Evolutionary conservation across 495 filamentous ascomycete genomes (phyloP), one percentile per base, ranked within the genome.

Genomic region (Collariella sp.): DNA sequence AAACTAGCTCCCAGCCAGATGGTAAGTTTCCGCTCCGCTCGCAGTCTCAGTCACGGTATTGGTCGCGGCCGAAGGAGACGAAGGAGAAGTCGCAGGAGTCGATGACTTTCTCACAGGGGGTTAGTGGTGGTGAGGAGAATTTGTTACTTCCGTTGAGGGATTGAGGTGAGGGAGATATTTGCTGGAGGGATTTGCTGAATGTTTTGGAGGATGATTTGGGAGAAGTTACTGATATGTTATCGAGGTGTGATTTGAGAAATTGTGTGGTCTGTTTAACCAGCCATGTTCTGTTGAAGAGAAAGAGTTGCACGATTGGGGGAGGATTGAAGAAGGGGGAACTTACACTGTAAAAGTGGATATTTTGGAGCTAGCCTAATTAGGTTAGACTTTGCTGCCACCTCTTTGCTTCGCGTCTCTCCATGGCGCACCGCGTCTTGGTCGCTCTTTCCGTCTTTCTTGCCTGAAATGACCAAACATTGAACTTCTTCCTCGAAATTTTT

Each of bases 41-140:
- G 12, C 24, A 42, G 23, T 44, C 31, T 3, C 49, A 43, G 18
- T 54, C 56, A n/a, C 56, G 40, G 23, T 56, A 45, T 6, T 50
- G 45, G 46, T 12, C 40, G 22, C 35, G 33, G 18, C n/a, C 34
- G 16, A 42, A 54, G 19, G 43, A 57, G 7, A 44, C 34, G 12
- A 42, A 47, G 26, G 50, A 57, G 3, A 44, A 55, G 44, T 39
- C 56, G 6, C 56, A 58, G 19, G 52, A 58, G 7, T 58, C 51
- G 15, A 44, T 45, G 2, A 36, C 38, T 11, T 47, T 58, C 18
- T 58, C 56, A 7, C 56, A 55, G 19, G 31, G 31, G 18, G 36
- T 19, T 12, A 16, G 5, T n/a, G 20, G 12, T 7, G 42, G 43
- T 10, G 39, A 33, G 23, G 39, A 33, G 23, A 44, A 13, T 11